Base-by-base conservation (phyloP, 2,329 filamentous ascomycete species). In the Rutstroemia sydowiana region DNA sequence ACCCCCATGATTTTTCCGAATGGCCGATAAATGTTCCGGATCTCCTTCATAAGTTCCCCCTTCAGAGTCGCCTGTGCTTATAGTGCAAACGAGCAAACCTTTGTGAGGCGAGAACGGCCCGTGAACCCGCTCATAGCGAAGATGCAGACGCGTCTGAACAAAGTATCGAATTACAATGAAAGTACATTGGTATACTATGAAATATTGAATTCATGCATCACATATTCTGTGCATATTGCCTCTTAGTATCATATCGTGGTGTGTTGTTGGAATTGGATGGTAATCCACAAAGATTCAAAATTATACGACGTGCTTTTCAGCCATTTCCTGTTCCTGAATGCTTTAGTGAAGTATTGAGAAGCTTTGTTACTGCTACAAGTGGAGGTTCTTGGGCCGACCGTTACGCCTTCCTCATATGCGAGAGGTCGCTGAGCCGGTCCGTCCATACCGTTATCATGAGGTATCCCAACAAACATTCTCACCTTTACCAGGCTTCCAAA, bases 351-450 rank as follows among this genome's bases (percentile, higher is more conserved):
- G 34, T 8, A 16, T 16, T 42, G 46, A 23, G 41, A 11, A 10
- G 37, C 16, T 46, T 9, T 30, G 26, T 16, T 39, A 31, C 16
- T 51, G 16, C 34, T 13, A 31, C 14, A 30, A 23, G 18, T 44
- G 20, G n/a, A 23, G 31, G 14, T 11, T 9, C 18, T 30, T 23
- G 8, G 39, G 20, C 9, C 13, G 14, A 13, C 20, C 13, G 23
- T 40, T 36, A 32, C 45, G 39, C 41, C 48, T 51, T 45, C 16
- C 48, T 51, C 28, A 45, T 31, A 11, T 36, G 42, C 23, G 18
- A 39, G 23, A 45, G 21, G 21, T 62, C 59, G 62, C 57, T 46
- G 59, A 45, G 52, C 45, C 62, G 61, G 62, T 60, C 62, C 60
- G 61, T 47, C 45, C 54, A 58, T 55, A 58, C 58, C 58, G 59